Evolutionary conservation across 2,329 filamentous ascomycete species (phyloP).

Genomic region (Aspergillus aculeatus): DNA sequence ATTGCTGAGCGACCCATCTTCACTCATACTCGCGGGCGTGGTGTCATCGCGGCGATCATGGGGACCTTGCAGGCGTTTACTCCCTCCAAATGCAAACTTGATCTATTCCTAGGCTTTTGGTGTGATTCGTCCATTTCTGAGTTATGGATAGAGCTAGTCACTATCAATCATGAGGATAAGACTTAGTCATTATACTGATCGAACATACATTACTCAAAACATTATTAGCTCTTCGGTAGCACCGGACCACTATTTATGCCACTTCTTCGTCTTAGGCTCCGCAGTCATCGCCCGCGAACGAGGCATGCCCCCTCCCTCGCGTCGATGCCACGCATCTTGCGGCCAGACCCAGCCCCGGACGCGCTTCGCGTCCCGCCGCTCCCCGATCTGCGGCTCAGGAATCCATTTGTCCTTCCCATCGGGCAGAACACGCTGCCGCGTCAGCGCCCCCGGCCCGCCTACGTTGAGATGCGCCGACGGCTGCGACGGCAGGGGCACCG

Average conservation of each 20-base stretch:
- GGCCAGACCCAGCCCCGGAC: slow-evolving; percentile 63
- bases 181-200: too few relatives aligned
- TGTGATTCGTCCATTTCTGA: too few relatives aligned
- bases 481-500: slow-evolving; percentile 58
- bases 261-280: slow-evolving; percentile 32
- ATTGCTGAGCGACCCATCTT: background rate
- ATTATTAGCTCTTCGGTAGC: background rate
- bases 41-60: slow-evolving; percentile 9
- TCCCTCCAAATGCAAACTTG: too few relatives aligned
- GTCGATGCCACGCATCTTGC: slow-evolving; percentile 58
- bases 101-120: too few relatives aligned
- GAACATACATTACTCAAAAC: slow-evolving; percentile 13
- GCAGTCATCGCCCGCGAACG: slow-evolving; percentile 23
- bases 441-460: slow-evolving; percentile 57
- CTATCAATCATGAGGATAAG: too few relatives aligned
- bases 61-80: slow-evolving; percentile 27
- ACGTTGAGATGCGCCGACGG: slow-evolving; percentile 60
- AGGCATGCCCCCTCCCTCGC: slow-evolving; percentile 48
- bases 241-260: slow-evolving; percentile 32
- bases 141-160: too few relatives aligned
- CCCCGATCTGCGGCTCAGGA: slow-evolving; percentile 58
- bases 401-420: slow-evolving; percentile 62
- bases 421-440: slow-evolving; percentile 53
- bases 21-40: slow-evolving; percentile 8
- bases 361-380: slow-evolving; percentile 60